Conservation (phyloP, 768 basidiomycete genomes). For the Dacryopinax spathularia region DNA sequence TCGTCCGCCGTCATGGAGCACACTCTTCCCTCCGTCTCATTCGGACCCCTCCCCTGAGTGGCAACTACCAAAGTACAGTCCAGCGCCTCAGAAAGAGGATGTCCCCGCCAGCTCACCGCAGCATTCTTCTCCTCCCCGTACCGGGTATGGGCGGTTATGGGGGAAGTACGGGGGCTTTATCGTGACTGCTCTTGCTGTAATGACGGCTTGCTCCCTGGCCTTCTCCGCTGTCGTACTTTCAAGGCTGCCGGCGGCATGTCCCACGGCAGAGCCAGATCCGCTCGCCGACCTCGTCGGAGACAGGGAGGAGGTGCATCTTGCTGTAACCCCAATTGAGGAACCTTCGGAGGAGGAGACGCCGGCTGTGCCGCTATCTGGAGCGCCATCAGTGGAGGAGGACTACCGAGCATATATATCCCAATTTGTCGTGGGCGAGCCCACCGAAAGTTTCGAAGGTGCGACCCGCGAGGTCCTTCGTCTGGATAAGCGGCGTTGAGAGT, state of each 20-base stretch:
- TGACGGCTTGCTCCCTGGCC: neutral
- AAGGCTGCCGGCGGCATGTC: neutral
- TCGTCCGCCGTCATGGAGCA: neutral
- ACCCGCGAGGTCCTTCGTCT: no score
- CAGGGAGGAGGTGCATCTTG: neutral
- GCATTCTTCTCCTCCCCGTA: neutral
- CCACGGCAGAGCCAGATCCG: neutral
- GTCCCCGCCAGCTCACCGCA: neutral
- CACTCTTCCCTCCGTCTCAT: neutral
- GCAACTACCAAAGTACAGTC: neutral
- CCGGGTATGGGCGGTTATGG: neutral
- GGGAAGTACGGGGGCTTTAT: neutral
- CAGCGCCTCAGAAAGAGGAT: neutral
- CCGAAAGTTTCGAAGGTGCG: neutral
- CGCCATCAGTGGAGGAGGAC: neutral
- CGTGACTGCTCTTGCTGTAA: neutral
- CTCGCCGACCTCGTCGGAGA: neutral
- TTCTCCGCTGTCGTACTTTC: neutral
- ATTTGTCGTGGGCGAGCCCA: neutral
- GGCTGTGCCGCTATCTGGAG: neutral
- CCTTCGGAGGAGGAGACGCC: neutral
- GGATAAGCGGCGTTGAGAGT: neutral
- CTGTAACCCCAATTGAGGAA: neutral
- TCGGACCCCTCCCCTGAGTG: neutral
- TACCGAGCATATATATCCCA: neutral